phyloP scores from a whole-genome alignment of 2,329 filamentous ascomycete genomes.

The Neopestalotiopsis sp. region DNA sequence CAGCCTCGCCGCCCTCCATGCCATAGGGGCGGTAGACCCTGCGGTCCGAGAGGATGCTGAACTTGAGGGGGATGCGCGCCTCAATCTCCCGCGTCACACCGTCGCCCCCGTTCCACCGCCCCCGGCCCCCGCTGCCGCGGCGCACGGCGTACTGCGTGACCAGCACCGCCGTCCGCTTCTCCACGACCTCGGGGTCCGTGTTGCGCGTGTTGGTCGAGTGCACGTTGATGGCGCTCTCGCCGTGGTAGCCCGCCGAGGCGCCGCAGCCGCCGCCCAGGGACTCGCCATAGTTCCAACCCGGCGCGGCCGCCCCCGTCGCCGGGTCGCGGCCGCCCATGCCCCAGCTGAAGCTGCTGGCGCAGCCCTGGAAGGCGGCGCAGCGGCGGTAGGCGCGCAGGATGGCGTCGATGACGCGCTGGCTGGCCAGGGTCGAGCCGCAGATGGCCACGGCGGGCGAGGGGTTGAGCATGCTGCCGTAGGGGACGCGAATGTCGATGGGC shows the following conservation, averaged over 20 bases:
- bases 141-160: conserved; percentile 67
- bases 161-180: conserved; percentile 72
- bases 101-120: conserved; percentile 67
- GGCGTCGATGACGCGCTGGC: conserved; percentile 21
- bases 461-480: conserved; percentile 35
- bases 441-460: conserved; percentile 28
- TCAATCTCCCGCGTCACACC: conserved; percentile 75
- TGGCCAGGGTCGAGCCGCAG: conserved; percentile 26
- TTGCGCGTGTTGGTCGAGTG: conserved; percentile 80
- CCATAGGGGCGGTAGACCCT: conserved; percentile 75
- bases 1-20: conserved; percentile 71
- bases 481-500: conserved; percentile 27
- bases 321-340: conserved; percentile 30
- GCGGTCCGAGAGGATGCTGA: conserved; percentile 73
- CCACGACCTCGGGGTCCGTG: conserved; percentile 73
- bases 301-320: conserved; percentile 21
- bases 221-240: conserved; percentile 70
- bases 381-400: conserved; percentile 23
- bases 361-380: conserved; percentile 38
- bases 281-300: conserved; percentile 77
- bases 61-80: conserved; percentile 72
- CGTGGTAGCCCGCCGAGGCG: conserved; percentile 69
- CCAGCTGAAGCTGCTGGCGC: conserved; percentile 64
- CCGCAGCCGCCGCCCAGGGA: conserved; percentile 74
- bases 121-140: conserved; percentile 60